Evolutionary conservation across 139 green algal species (phyloP).

Genomic region (Chlamydomonas sp.): DNA sequence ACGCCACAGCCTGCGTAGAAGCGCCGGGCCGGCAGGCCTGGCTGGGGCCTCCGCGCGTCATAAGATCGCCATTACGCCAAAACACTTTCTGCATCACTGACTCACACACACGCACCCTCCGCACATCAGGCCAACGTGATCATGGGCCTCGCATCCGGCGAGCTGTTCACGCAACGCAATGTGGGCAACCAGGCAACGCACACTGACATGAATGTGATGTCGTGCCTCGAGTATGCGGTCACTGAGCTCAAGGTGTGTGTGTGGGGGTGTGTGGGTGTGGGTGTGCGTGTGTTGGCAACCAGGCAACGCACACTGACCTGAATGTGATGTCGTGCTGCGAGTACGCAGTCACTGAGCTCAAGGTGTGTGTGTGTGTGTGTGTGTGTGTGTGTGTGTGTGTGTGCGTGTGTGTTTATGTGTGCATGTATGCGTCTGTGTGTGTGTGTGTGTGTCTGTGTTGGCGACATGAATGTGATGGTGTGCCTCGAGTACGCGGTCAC

Average conservation of each 20-base stretch:
- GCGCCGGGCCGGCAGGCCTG: no score
- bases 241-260: slow-evolving; percentile 39
- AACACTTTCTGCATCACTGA: no score
- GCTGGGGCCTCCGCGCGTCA: no score
- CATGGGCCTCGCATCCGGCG: slow-evolving; percentile 19
- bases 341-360: slow-evolving; percentile 60
- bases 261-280: not conserved
- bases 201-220: slow-evolving; percentile 67
- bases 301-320: slow-evolving; percentile 66
- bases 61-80: no score
- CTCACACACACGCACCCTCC: no score
- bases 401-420: no score
- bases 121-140: not conserved
- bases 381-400: no score
- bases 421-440: no score
- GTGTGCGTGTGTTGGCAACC: not conserved
- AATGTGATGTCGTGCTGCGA: slow-evolving; percentile 71
- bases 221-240: slow-evolving; percentile 57
- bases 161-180: slow-evolving; percentile 2
- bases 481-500: slow-evolving; percentile 58
- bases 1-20: no score
- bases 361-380: slow-evolving; percentile 18
- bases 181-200: slow-evolving; percentile 42
- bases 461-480: slow-evolving; percentile 63
- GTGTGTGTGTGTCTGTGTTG: no score